Evolutionary conservation across 306 rosid species (phyloP), one percentile per base, ranked within the genome.

Genomic region (Prunus salicina): DNA sequence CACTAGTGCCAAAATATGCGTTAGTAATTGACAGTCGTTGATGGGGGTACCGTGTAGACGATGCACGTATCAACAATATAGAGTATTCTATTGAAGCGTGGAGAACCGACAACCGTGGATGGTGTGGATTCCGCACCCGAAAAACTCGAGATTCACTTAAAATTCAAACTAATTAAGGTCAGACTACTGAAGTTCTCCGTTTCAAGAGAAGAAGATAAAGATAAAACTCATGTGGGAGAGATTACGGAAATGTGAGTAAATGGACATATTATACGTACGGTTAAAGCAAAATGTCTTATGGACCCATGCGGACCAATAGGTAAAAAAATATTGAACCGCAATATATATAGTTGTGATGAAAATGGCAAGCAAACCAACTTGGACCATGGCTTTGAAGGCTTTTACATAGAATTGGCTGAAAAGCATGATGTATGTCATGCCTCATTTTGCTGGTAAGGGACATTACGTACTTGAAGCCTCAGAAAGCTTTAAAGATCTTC

Each of bases 401-500:
- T 67, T 74, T 60, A 55, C 67, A 69, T 67, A 71, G 78, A 79
- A 77, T 30, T 15, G 82, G 78, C 30, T 24, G 24, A 49, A 75
- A 43, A 47, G 73, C 41, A 63, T 81, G 83, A 77, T 72, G 76
- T 56, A 77, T 76, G 58, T 30, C 56, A 64, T 71, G 86, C 68
- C 79, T 80, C 75, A 63, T 78, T 45, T 84, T 86, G 75, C 91
- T 83, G 80, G 71, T 79, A 81, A 79, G 67, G 82, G 91, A 76
- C 84, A 83, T 88, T 84, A 70, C 90, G 87, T 81, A 85, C 84
- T 86, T 49, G 79, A 76, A 64, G 75, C 43, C 76, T 62, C 75
- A 75, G 63, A 86, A 89, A 82, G 90, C 85, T 77, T 79, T 4
- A 41, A 76, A 81, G 90, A 87, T 87, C 86, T 87, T 76, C 24